These are phyloP conservation scores for Neonectria magnoliae DNA, from an alignment of 2,329 filamentous ascomycete genomes.

Conservation along the genomic window DNA sequence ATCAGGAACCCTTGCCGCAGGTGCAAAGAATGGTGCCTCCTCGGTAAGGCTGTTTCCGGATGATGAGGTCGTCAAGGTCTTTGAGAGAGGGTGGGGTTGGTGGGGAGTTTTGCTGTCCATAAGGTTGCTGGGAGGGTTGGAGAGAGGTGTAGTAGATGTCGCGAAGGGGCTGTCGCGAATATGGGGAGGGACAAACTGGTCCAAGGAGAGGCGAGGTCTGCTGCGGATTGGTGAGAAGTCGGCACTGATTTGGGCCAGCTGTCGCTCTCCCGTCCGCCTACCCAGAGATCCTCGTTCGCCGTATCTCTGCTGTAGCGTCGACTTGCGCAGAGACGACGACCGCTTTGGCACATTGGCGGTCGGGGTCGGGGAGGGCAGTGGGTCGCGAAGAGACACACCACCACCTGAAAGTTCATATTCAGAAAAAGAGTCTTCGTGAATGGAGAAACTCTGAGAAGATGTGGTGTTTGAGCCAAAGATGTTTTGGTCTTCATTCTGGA, in stretches of 20 bases:
- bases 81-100: conserved; percentile 84
- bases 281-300: conserved; percentile 74
- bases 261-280: conserved; percentile 66
- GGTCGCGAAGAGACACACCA: conserved; percentile 51
- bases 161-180: conserved; percentile 74
- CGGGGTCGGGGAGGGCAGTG: conserved; percentile 57
- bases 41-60: conserved; percentile 82
- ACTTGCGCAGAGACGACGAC: conserved; percentile 82
- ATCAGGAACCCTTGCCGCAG: conserved; percentile 41
- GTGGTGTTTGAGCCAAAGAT: conserved; percentile 73
- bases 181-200: conserved; percentile 76
- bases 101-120: conserved; percentile 57
- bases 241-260: conserved; percentile 59
- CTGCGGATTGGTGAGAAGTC: conserved; percentile 70
- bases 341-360: conserved; percentile 69
- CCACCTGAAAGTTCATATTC: conserved; percentile 65
- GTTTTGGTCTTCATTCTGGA: conserved; percentile 69
- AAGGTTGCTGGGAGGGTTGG: conserved; percentile 56
- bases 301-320: conserved; percentile 86
- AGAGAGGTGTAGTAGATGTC: conserved; percentile 61
- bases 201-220: conserved; percentile 79
- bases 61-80: conserved; percentile 86
- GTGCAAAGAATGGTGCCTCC: conserved; percentile 61
- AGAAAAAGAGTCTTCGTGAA: conserved; percentile 57
- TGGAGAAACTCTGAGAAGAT: conserved; percentile 60